phyloP scores from a whole-genome alignment of 495 filamentous ascomycete species.

The Neurospora sp. region DNA sequence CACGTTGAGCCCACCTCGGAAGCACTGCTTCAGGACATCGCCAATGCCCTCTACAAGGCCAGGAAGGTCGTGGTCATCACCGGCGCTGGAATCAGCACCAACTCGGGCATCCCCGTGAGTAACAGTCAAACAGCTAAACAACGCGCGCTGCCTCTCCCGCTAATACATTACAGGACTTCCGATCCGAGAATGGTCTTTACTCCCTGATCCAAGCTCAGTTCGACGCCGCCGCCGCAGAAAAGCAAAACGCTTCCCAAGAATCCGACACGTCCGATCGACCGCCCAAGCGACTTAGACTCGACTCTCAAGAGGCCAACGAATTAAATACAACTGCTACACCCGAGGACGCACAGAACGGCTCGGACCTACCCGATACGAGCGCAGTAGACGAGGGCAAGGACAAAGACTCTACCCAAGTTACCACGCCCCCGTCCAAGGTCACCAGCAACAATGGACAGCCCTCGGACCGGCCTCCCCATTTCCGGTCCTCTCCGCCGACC shows the following conservation, averaged over 20 bases:
- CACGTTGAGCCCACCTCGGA: constrained; percentile 40
- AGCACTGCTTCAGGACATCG: constrained; percentile 48
- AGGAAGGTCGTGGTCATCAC: constrained; percentile 57
- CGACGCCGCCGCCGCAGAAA: constrained; percentile 30
- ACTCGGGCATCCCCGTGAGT: constrained; percentile 59
- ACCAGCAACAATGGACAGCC: neutral
- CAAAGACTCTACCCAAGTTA: neutral
- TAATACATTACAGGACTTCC: constrained; percentile 49
- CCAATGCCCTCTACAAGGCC: constrained; percentile 48
- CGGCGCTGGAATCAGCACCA: constrained; percentile 63
- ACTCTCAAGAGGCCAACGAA: constrained; percentile 8
- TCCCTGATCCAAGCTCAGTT: constrained; percentile 57
- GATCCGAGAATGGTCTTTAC: constrained; percentile 60
- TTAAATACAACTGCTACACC: neutral
- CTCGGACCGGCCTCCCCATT: neutral
- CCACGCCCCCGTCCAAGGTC: neutral
- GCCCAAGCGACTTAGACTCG: constrained; percentile 29
- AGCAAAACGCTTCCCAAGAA: constrained; percentile 8
- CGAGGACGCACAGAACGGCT: neutral
- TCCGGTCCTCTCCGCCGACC: constrained; percentile 17
- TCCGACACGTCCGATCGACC: constrained; percentile 22
- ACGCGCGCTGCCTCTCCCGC: neutral
- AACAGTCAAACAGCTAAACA: constrained; percentile 2
- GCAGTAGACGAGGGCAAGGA: neutral
- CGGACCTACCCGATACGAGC: neutral